Evolutionary conservation across 257 asterid genomes (phyloP).

Genomic region (Fraxinus pennsylvanica): DNA sequence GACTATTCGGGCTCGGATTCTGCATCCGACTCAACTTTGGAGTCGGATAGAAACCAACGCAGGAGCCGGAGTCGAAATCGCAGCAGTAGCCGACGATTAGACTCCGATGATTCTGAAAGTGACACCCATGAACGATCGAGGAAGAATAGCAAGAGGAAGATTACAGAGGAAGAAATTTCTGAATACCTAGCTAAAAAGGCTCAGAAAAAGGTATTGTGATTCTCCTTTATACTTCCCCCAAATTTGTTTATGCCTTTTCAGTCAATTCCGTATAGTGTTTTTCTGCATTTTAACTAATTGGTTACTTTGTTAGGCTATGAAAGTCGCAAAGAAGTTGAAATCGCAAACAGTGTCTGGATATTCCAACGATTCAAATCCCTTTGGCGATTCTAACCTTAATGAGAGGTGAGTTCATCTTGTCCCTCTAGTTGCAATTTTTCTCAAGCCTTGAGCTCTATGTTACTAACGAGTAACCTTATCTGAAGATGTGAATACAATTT

Average conservation of each 20-base stretch:
- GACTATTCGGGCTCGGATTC: constrained; percentile 22
- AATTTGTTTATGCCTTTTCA: neutral
- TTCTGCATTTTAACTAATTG: neutral
- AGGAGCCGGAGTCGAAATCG: constrained; percentile 28
- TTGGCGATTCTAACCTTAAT: constrained; percentile 85
- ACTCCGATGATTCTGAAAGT: constrained; percentile 32
- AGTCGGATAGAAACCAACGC: constrained; percentile 30
- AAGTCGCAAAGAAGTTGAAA: constrained; percentile 76
- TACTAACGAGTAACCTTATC: neutral
- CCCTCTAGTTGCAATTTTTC: neutral
- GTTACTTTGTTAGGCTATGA: constrained; percentile 46
- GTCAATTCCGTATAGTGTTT: neutral
- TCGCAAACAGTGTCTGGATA: constrained; percentile 65
- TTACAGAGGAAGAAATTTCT: constrained; percentile 62
- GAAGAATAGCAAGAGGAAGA: constrained; percentile 47
- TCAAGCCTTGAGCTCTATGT: neutral
- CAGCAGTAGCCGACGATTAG: constrained; percentile 29
- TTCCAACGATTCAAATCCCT: constrained; percentile 88
- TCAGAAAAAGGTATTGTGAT: constrained; percentile 46
- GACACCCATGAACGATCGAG: constrained; percentile 32
- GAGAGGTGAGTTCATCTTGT: constrained; percentile 47
- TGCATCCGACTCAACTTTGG: constrained; percentile 32
- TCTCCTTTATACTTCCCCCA: neutral
- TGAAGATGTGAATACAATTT: neutral
- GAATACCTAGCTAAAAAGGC: constrained; percentile 72